phyloP scores from a whole-genome alignment of 345 rosid genomes.

The Populus euphratica region DNA sequence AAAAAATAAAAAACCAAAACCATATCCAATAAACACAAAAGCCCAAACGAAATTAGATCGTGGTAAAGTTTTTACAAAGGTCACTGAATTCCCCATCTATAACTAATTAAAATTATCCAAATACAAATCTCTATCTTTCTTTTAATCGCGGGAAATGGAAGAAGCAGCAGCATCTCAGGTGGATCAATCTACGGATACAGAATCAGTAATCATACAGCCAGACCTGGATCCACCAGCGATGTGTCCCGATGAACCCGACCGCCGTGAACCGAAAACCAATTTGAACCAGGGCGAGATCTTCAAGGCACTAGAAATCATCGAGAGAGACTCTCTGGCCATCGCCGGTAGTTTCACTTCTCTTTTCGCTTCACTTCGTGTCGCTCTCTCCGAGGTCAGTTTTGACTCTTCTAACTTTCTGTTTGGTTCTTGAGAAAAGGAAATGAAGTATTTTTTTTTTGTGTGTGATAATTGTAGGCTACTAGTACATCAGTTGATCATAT shows the following conservation, averaged over 20 bases:
- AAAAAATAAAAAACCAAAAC: too few relatives aligned
- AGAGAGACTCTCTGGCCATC: slow-evolving; percentile 76
- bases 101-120: neutral
- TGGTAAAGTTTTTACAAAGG: neutral
- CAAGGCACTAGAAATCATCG: slow-evolving; percentile 66
- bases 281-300: slow-evolving; percentile 49
- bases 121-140: neutral
- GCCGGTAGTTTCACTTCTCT: slow-evolving; percentile 85
- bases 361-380: slow-evolving; percentile 70
- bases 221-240: slow-evolving; percentile 18
- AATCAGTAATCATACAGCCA: slow-evolving; percentile 1
- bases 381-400: slow-evolving; percentile 67
- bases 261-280: slow-evolving; percentile 20
- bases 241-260: slow-evolving; percentile 11
- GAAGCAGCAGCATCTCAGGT: neutral
- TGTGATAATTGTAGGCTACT: slow-evolving; percentile 44
- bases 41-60: too few relatives aligned
- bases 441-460: neutral
- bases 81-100: neutral
- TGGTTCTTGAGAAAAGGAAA: neutral
- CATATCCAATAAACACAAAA: too few relatives aligned
- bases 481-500: slow-evolving; percentile 71
- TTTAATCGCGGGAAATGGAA: neutral
- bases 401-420: neutral
- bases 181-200: neutral